Evolutionary conservation across 345 rosid species (phyloP), one percentile per base, ranked within the genome.

Genomic region (Geranium brycei): DNA sequence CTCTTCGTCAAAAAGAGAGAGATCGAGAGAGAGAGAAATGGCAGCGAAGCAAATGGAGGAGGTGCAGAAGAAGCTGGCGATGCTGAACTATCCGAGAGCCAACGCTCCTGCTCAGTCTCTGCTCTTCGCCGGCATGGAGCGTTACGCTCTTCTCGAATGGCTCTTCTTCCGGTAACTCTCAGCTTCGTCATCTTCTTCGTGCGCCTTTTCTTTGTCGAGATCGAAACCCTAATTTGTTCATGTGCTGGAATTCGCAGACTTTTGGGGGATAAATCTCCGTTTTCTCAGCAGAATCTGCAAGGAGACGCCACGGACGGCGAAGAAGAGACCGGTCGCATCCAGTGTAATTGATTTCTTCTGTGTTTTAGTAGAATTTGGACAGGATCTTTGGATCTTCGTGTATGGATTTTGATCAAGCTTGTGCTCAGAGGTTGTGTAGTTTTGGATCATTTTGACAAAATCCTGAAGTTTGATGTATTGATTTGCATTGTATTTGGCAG

Each of bases 121-220:
- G 60, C 95, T 90, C 79, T 93, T 90, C 76, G 95, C 97, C 57
- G 99, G 99, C 76, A 88, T 85, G 99, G 97, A 93, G 70, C 99
- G 96, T 57, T 93, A 93, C 67, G 91, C 91, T 65, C 92, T 90
- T 64, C 96, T 93, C 66, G 99, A 88, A 68, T 90, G 97, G 97
- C 96, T 93, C 72, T 93, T 93, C 78, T 90, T 90, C 83, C 77
- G 77, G 85, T 83, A 53, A 31, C 58, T 19, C 23, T 31, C 11
- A 19, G 66, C 30, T 10, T 47, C 19, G 10, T 11, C 28, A 1
- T n/a, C 7, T 58, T 18, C 11, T 10, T 32, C 55, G 14, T n/a
- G n/a, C 8, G 0, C 19, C 51, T 60, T 0, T 7, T 0, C 28
- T 15, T 16, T 32, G 7, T 63, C 32, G 62, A 57, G 0, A 64